Percentiles rank a stretch among this genome's conserved stretches.
phyloP scores from a whole-genome alignment of 768 basidiomycete species.

The Boletus huronensis region DNA sequence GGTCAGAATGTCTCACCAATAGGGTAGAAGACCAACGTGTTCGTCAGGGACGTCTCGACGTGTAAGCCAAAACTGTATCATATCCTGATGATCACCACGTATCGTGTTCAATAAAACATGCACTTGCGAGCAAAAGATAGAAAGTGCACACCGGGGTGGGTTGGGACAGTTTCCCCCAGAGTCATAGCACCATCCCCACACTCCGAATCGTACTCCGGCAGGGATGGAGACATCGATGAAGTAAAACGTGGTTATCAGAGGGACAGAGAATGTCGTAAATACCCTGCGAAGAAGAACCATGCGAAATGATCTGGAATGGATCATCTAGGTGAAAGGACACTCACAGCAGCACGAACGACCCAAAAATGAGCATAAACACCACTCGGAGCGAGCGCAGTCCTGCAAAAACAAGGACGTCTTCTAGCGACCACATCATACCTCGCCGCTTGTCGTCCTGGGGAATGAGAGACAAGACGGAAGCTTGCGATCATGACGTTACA shows the following conservation, averaged over 20 bases:
- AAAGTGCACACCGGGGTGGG: neutral
- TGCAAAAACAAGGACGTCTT: neutral
- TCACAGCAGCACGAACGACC: neutral
- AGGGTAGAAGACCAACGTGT: neutral
- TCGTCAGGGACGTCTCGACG: neutral
- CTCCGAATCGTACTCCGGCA: neutral
- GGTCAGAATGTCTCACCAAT: neutral
- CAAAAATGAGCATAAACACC: neutral
- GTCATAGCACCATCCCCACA: neutral
- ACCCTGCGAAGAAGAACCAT: neutral
- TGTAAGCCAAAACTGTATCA: neutral
- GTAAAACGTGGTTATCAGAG: neutral
- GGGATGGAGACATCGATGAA: neutral
- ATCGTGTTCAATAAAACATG: neutral
- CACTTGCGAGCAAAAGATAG: too few species aligned
- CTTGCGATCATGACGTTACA: neutral
- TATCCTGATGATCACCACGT: neutral
- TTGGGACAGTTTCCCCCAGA: neutral
- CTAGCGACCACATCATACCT: neutral
- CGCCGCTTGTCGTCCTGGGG: neutral
- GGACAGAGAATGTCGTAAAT: constrained; percentile 1
- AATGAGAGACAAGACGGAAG: neutral
- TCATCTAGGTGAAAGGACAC: neutral
- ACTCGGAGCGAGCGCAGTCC: constrained; percentile 2
- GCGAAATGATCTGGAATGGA: neutral